A percentile compares a stretch with the other conserved stretches of the same genome.
phyloP scores from a whole-genome alignment of 139 green algal species.

The Nannochloris sp. region DNA sequence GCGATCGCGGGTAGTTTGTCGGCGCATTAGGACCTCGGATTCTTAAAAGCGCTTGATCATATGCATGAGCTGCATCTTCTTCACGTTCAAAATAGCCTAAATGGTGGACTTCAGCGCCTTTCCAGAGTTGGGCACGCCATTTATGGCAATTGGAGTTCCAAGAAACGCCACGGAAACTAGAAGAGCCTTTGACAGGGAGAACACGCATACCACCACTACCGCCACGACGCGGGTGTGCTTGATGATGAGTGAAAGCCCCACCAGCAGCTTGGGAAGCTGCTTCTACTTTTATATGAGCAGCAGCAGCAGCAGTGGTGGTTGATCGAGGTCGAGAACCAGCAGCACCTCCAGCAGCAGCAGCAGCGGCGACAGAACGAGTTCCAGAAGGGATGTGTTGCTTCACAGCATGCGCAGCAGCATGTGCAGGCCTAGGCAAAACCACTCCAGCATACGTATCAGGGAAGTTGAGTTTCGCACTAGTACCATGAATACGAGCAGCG shows the following conservation, averaged over 20 bases:
- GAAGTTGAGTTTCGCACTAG: conserved; percentile 20
- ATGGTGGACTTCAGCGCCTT: conserved; percentile 28
- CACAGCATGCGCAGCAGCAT: too few relatives aligned
- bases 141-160: conserved; percentile 31
- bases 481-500: conserved; percentile 5
- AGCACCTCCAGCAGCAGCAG: too few relatives aligned
- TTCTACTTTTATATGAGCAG: background rate
- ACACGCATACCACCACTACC: background rate
- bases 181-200: conserved; percentile 23
- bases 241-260: background rate
- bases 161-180: conserved; percentile 27
- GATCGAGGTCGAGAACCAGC: background rate
- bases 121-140: conserved; percentile 32
- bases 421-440: background rate
- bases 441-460: background rate
- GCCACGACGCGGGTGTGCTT: background rate
- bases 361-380: background rate
- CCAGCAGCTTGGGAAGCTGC: background rate
- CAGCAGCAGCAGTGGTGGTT: background rate
- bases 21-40: conserved; percentile 32
- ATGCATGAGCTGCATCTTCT: conserved; percentile 22
- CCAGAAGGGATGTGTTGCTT: background rate
- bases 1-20: conserved; percentile 33
- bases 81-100: conserved; percentile 26
- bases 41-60: conserved; percentile 11